Evolutionary conservation across 495 filamentous ascomycete species (phyloP), one percentile per base, ranked within the genome.

Genomic region (Podospora conica): DNA sequence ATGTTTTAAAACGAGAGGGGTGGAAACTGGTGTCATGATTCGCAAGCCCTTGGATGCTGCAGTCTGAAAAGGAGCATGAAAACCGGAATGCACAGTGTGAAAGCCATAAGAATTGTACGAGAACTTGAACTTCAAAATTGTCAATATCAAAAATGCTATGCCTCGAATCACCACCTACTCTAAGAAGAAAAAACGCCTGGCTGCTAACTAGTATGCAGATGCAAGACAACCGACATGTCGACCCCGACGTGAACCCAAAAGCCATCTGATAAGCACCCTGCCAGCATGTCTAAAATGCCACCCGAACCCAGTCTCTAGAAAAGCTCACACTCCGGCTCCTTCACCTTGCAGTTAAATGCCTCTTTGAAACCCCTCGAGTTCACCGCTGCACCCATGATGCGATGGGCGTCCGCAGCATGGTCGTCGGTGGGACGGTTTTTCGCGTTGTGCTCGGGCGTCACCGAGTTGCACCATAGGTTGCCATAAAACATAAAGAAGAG

Each of bases 291-390:
- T 1, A 48, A 48, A 48, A 3, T n/a, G 7, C 1, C 18, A 48
- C 40, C 40, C 40, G n/a, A 48, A 9, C 40, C 15, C 40, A 59
- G 3, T 11, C 15, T 29, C 25, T 63, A 91, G 86, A 87, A 91
- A 55, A 91, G 78, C 75, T 90, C 86, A 72, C 89, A 91, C 56
- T 79, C 81, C 0, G 89, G 88, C 71, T 88, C 82, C 75, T 86
- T 87, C 0, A 75, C 74, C 3, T 83, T 81, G 75, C 89, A 91
- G 29, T 82, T 78, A 72, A 90, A 91, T n/a, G 83, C 85, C 71
- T 90, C 83, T 68, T 81, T 82, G 71, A 91, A 91, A 23, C 85
- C 87, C 56, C 82, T 78, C 21, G 87, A 89, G 69, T 91, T 91
- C 1, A 84, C 84, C 77, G 86, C 83, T 3, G 85, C 87, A 9